Base-by-base conservation (phyloP, 345 rosid genomes). In the Viola odorata region DNA sequence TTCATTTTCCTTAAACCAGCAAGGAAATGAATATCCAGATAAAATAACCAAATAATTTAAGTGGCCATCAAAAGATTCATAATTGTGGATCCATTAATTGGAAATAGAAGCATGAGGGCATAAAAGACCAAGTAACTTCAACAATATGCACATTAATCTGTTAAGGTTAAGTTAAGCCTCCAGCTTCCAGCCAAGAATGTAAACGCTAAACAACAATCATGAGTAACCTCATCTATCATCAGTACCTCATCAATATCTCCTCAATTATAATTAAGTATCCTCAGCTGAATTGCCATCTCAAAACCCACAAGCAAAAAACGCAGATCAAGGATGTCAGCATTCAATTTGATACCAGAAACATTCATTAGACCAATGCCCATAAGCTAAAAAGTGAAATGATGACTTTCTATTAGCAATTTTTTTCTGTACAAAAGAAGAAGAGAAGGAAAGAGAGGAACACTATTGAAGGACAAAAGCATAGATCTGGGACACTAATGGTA, bases 401-500 rank as follows among this genome's bases (percentile, higher is more conserved):
- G 32, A 23, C 32, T 23, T 23, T 11, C 14, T 48, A 48, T 15
- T 12, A 0, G 56, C 56, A 53, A 53, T 3, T 11, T 5, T 9
- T 14, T 12, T 7, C 12, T 23, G 10, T 17, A 23, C 17, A 23
- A 23, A 23, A 32, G 14, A 23, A 32, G 14, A 10, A 9, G 4
- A 59, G 5, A 42, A 12, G 40, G 7, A 49, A 67, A 69, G 37
- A 37, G 57, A 62, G 47, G 40, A 70, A 45, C 47, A 50, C 48
- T 56, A 65, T 45, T 41, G 48, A 41, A 59, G 37, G 3, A 40
- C 23, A 6, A 60, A 58, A 55, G 54, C 72, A 37, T 67, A 78
- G 84, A 85, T 85, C 84, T 69, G 76, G 49, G 53, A 40, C 58
- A 47, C 32, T 36, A 37, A 70, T 14, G 41, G 67, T 61, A 39